Percentiles rank a stretch among this genome's conserved stretches.
Conservation (phyloP, 2,329 filamentous ascomycete species). For the Drechslerella coelobrocha region DNA sequence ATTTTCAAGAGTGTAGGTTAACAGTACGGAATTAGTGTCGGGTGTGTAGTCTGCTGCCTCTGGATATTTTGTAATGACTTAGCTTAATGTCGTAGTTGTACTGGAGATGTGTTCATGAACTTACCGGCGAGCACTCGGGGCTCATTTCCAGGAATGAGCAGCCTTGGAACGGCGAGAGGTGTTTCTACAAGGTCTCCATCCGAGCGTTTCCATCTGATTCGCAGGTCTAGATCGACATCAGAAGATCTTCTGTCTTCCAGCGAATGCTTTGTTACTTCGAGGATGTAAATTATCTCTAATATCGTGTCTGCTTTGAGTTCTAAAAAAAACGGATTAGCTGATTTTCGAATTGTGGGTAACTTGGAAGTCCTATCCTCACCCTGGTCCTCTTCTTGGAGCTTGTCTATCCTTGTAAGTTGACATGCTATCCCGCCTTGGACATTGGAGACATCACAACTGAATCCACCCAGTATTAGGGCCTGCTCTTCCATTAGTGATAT, state of each 20-base stretch:
- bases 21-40: slow-evolving; percentile 54
- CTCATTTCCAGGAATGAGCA: slow-evolving; percentile 80
- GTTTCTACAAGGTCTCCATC: slow-evolving; percentile 63
- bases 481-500: slow-evolving; percentile 56
- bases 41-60: slow-evolving; percentile 31
- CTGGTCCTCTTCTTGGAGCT: slow-evolving; percentile 26
- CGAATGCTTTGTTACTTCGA: slow-evolving; percentile 76
- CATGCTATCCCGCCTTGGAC: slow-evolving; percentile 43
- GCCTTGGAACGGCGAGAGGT: slow-evolving; percentile 76
- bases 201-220: slow-evolving; percentile 76
- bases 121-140: slow-evolving; percentile 75
- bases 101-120: slow-evolving; percentile 60
- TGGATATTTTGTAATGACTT: slow-evolving; percentile 1
- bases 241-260: slow-evolving; percentile 82
- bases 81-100: slow-evolving; percentile 56
- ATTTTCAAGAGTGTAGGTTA: slow-evolving; percentile 83
- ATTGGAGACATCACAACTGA: slow-evolving; percentile 38
- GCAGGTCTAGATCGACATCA: slow-evolving; percentile 75
- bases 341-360: background rate
- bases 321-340: slow-evolving; percentile 17
- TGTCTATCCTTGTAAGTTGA: slow-evolving; percentile 27
- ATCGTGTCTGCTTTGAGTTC: slow-evolving; percentile 45
- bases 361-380: background rate
- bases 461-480: slow-evolving; percentile 17
- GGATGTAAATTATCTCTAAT: slow-evolving; percentile 71